Evolutionary conservation across 169 alveolate genomes (phyloP), one percentile per base, ranked within the genome.

Genomic region (Cryptosporidium xiaoi): DNA sequence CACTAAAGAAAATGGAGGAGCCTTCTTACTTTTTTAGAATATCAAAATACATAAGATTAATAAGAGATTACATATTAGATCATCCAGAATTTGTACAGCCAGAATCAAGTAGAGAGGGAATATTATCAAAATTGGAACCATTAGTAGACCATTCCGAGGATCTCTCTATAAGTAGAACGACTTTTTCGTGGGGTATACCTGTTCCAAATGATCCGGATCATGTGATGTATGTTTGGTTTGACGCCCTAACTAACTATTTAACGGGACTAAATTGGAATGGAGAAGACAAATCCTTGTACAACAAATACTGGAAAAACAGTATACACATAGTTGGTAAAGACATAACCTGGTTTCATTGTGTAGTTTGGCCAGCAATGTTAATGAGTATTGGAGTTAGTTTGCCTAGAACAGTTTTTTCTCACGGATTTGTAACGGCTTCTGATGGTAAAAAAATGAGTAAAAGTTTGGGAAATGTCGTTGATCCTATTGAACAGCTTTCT

Each of bases 221-320:
- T 84, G 98, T 96, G 33, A 96, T 96, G 99, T 96, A 96, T 91
- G 99, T 96, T 18, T 96, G 99, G 99, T 95, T 95, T 90, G 99
- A 96, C 82, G 99, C 99, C 10, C 82, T 96, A 71, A 89, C 95
- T 51, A 95, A 95, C 91, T 96, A 96, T 82, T 48, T 93, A 82
- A 71, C 77, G n/a, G 91, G 77, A 18, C 53, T 62, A 50, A 65
- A 65, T 8, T 65, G 90, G 90, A 10, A 33, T 92, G 33, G 64
- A 83, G 94, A 91, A 94, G 95, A 27, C 93, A 91, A 82, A 68
- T 92, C 53, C 90, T 92, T 62, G 91, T 94, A 2, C 44, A 50
- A 51, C 56, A 71, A 66, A 40, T 90, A 71, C 53, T 93, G 96
- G 96, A 93, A 93, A 56, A 92, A 93, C 3, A 90, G 92, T 65